A percentile compares a stretch with the other conserved stretches of the same genome.
Conservation (phyloP, 345 rosid species). For the Euphorbia lathyris region DNA sequence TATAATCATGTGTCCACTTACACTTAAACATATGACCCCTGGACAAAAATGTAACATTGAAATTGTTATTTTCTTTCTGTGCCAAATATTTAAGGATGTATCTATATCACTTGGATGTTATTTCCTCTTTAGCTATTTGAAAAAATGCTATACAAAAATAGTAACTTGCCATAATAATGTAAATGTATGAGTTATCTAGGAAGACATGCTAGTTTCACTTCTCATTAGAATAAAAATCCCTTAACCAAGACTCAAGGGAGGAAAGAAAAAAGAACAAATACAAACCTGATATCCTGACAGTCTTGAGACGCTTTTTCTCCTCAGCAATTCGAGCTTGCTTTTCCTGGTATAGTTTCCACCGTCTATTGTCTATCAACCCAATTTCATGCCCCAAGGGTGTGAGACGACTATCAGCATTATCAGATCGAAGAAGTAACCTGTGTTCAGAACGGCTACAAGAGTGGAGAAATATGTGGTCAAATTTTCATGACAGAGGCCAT, state of each 20-base stretch:
- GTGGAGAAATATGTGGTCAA: constrained; percentile 11
- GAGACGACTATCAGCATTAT: constrained; percentile 97
- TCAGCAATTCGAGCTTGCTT: constrained; percentile 78
- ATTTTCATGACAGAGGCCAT: background rate
- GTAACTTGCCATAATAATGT: background rate
- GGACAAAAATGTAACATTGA: too few relatives aligned
- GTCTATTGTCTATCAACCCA: constrained; percentile 88
- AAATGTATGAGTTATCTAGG: background rate
- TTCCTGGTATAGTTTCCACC: constrained; percentile 83
- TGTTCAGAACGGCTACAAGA: constrained; percentile 84
- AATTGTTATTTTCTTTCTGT: background rate
- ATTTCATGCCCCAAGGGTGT: constrained; percentile 89
- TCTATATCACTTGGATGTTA: background rate
- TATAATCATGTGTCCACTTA: too few relatives aligned
- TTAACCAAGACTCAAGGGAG: background rate
- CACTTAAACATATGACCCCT: too few relatives aligned
- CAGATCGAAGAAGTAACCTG: constrained; percentile 86
- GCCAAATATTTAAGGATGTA: background rate
- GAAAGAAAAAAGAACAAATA: constrained; percentile 2
- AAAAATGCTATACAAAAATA: background rate
- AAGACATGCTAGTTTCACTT: background rate
- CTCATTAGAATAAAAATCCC: background rate
- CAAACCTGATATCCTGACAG: constrained; percentile 83
- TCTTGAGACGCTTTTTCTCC: constrained; percentile 74
- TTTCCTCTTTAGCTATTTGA: background rate